These are phyloP conservation scores for Acanthochlamys bracteata DNA, from an alignment of 106 monocot genomes.

Conservation along the genomic window DNA sequence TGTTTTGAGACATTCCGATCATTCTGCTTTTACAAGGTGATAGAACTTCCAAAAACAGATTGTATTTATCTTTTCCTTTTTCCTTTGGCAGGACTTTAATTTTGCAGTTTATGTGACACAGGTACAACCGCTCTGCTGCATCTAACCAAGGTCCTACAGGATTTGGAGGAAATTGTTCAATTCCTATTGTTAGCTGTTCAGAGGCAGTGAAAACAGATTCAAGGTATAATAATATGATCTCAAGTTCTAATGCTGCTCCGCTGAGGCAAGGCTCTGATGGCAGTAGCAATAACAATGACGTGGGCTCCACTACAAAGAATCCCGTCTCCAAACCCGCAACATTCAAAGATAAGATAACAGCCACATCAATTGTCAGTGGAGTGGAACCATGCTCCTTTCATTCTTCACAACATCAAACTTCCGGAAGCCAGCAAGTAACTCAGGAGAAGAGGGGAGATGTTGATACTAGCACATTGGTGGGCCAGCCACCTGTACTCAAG, in stretches of 20 bases:
- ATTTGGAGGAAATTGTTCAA: slow-evolving; percentile 43
- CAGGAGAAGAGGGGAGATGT: slow-evolving; percentile 40
- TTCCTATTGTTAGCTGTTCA: slow-evolving; percentile 37
- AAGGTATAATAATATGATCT: slow-evolving; percentile 25
- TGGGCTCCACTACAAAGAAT: slow-evolving; percentile 58
- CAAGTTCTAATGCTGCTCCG: slow-evolving; percentile 27
- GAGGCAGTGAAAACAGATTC: slow-evolving; percentile 46
- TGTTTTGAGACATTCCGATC: slow-evolving; percentile 58
- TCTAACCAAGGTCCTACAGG: slow-evolving; percentile 43
- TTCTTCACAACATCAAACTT: slow-evolving; percentile 24
- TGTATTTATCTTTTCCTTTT: background rate
- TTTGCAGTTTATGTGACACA: background rate
- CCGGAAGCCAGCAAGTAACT: slow-evolving; percentile 12
- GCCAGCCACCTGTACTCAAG: slow-evolving; percentile 18
- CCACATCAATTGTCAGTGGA: slow-evolving; percentile 22
- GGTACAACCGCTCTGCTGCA: slow-evolving; percentile 32
- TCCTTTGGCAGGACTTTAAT: background rate
- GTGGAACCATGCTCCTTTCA: slow-evolving; percentile 47
- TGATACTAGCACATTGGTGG: background rate
- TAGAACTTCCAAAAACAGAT: background rate
- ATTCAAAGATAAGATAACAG: slow-evolving; percentile 27
- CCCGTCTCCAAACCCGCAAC: slow-evolving; percentile 21
- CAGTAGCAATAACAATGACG: slow-evolving; percentile 61
- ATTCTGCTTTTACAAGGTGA: slow-evolving; percentile 89
- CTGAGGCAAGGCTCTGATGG: slow-evolving; percentile 59